phyloP scores from a whole-genome alignment of 2,329 filamentous ascomycete species.

The Venturiaceae sp. region DNA sequence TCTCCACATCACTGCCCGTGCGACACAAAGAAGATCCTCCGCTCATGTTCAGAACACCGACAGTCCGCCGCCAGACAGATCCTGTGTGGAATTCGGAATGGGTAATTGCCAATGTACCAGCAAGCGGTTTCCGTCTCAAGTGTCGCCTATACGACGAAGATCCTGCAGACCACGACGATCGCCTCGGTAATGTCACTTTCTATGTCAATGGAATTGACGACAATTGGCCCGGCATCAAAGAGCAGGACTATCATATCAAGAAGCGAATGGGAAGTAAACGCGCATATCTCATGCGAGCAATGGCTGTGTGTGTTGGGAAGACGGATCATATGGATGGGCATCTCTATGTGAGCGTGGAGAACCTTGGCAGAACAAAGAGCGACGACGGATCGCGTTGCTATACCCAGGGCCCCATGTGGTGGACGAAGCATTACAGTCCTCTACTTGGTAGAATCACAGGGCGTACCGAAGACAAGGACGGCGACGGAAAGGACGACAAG shows the following conservation, averaged over 20 bases:
- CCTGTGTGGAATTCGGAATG: conserved; percentile 79
- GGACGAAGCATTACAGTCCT: conserved; percentile 79
- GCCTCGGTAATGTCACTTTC: conserved; percentile 77
- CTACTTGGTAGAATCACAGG: conserved; percentile 76
- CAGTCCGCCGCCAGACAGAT: conserved; percentile 60
- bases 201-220: conserved; percentile 50
- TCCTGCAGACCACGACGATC: conserved; percentile 73
- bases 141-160: conserved; percentile 88
- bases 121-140: conserved; percentile 73
- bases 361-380: conserved; percentile 62
- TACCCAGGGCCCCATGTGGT: conserved; percentile 67
- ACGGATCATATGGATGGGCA: conserved; percentile 58
- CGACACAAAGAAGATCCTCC: conserved; percentile 81
- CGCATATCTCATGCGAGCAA: conserved; percentile 65
- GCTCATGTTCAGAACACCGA: conserved; percentile 64
- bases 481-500: conserved; percentile 19
- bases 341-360: conserved; percentile 63
- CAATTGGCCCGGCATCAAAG: conserved; percentile 58
- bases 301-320: conserved; percentile 53
- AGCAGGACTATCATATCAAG: conserved; percentile 60
- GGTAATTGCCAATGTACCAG: conserved; percentile 79
- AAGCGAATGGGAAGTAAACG: conserved; percentile 82
- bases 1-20: conserved; percentile 59
- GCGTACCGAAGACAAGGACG: conserved; percentile 44
- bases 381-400: conserved; percentile 54